Percentiles rank a stretch among this genome's conserved stretches.
phyloP scores from a whole-genome alignment of 2,329 filamentous ascomycete genomes.

The Fusarium algeriense region DNA sequence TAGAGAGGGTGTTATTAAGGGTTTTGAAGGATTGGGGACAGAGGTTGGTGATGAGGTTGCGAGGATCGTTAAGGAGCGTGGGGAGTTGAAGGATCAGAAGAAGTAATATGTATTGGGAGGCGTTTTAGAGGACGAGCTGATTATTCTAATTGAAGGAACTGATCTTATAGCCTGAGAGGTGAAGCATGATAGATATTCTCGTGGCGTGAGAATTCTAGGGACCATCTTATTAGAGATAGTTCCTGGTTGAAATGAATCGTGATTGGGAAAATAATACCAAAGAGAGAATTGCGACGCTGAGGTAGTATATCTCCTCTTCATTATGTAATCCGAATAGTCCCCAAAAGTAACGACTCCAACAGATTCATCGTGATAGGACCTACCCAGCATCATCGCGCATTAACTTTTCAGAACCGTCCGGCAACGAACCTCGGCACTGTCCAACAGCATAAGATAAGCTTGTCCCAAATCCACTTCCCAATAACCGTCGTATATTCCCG shows the following conservation, averaged over 20 bases:
- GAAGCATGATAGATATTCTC: background rate
- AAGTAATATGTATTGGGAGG: background rate
- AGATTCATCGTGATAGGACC: fast-evolving
- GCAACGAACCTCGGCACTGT: background rate
- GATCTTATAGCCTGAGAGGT: background rate
- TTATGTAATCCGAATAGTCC: background rate
- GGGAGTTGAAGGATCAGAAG: conserved; percentile 17
- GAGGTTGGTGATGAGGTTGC: conserved; percentile 49
- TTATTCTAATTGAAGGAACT: too few species aligned
- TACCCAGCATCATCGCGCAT: background rate
- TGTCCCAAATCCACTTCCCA: background rate
- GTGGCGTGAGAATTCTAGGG: background rate
- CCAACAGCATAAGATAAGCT: background rate
- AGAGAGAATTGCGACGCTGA: background rate
- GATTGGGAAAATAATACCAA: background rate
- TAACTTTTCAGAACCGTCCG: background rate
- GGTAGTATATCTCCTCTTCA: background rate
- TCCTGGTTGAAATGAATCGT: background rate
- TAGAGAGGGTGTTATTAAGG: conserved; percentile 66
- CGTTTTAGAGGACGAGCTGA: background rate
- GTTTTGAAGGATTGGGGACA: conserved; percentile 58
- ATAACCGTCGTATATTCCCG: background rate
- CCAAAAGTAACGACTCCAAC: background rate
- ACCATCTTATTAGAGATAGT: background rate
- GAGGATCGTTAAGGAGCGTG: conserved; percentile 43